Evolutionary conservation across 179 eudicot genomes (phyloP).

Genomic region (Carnegiea gigantea): DNA sequence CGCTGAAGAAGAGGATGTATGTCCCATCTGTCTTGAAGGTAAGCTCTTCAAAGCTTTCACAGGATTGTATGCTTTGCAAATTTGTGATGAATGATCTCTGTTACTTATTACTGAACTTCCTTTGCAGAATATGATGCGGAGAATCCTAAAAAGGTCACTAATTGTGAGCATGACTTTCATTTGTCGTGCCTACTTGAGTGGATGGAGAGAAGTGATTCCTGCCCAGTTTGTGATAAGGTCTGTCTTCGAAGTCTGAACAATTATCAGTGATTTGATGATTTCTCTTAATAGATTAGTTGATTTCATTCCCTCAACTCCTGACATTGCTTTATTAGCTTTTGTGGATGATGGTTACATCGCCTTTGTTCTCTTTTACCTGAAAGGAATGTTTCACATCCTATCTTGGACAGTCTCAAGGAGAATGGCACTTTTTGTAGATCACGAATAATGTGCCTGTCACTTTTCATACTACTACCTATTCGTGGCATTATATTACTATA

Average conservation of each 20-base stretch:
- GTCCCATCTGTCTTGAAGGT: conserved; percentile 99
- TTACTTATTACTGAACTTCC: conserved; percentile 11
- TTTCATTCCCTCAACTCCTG: not conserved
- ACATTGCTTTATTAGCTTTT: not conserved
- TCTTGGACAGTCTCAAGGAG: too few relatives aligned
- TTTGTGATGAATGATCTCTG: not conserved
- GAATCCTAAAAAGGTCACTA: conserved; percentile 70
- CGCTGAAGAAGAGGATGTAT: conserved; percentile 69
- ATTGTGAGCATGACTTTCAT: conserved; percentile 85
- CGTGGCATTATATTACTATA: not conserved
- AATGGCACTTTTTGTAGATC: too few relatives aligned
- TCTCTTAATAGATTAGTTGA: too few relatives aligned
- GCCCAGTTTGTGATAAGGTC: conserved; percentile 92
- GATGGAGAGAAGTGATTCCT: conserved; percentile 95
- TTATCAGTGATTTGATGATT: not conserved
- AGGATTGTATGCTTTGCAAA: not conserved
- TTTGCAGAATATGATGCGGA: conserved; percentile 66
- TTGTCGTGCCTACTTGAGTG: conserved; percentile 91
- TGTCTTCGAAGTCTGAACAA: conserved; percentile 13
- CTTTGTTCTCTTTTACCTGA: not conserved
- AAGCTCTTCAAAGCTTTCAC: not conserved
- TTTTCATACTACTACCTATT: not conserved
- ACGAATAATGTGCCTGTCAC: too few relatives aligned
- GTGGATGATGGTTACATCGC: not conserved
- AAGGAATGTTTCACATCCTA: not conserved